Conservation (phyloP, 2,329 filamentous ascomycete species). For the Cytospora mali region DNA sequence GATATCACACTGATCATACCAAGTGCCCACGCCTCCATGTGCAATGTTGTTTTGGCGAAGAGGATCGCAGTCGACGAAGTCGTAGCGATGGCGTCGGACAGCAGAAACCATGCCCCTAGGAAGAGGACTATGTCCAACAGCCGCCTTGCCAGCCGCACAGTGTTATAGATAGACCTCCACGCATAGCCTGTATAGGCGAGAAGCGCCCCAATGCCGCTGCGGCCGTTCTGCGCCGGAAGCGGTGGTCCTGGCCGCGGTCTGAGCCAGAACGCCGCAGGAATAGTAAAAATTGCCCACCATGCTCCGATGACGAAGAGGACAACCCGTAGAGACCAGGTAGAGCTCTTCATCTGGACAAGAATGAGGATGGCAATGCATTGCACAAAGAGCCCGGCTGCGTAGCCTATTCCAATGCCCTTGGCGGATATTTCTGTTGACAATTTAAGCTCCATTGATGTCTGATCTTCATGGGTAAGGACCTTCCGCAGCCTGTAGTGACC, state of each 20-base stretch:
- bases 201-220: constrained; percentile 52
- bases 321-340: constrained; percentile 82
- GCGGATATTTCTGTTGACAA: constrained; percentile 91
- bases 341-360: constrained; percentile 71
- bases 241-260: constrained; percentile 87
- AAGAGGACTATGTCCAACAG: constrained; percentile 77
- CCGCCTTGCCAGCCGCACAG: constrained; percentile 71
- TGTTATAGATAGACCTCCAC: constrained; percentile 85
- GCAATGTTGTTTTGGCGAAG: constrained; percentile 90
- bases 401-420: constrained; percentile 91
- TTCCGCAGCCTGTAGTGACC: constrained; percentile 40
- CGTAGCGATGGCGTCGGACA: constrained; percentile 92
- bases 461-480: constrained; percentile 48
- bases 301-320: constrained; percentile 83
- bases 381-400: constrained; percentile 81
- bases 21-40: constrained; percentile 85
- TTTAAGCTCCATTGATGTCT: constrained; percentile 69
- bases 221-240: constrained; percentile 49
- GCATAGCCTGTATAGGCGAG: constrained; percentile 76
- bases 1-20: constrained; percentile 94
- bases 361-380: constrained; percentile 81
- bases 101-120: constrained; percentile 87
- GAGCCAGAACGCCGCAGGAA: constrained; percentile 86
- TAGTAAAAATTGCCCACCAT: constrained; percentile 93
- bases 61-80: constrained; percentile 93